Conservation (phyloP, 1,284 basidiomycete genomes). For the Leccinum cinnamomeum region DNA sequence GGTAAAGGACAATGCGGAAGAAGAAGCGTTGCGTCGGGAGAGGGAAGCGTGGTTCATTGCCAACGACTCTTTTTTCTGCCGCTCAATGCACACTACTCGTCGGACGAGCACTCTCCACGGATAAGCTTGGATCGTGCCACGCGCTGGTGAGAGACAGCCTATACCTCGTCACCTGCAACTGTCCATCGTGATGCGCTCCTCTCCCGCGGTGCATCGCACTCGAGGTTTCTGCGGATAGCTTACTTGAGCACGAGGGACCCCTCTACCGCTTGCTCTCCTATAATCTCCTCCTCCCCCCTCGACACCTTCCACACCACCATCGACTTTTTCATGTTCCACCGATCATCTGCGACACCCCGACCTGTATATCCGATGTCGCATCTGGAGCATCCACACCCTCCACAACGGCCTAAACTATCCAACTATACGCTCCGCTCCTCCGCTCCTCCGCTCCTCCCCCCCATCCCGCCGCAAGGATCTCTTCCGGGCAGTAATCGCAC, state of each 20-base stretch:
- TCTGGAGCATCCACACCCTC: constrained; percentile 15
- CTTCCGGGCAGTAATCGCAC: constrained; percentile 26
- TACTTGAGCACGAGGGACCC: constrained; percentile 15
- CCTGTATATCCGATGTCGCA: constrained; percentile 13
- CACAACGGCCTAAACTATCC: constrained; percentile 33
- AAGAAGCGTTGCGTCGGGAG: constrained; percentile 28
- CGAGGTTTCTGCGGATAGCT: constrained; percentile 29
- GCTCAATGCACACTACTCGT: constrained; percentile 1
- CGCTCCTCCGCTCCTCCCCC: neutral
- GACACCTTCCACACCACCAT: too few relatives aligned
- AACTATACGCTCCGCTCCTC: constrained; percentile 17
- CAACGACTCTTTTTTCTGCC: too few relatives aligned
- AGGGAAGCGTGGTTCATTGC: too few relatives aligned
- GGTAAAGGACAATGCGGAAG: constrained; percentile 18
- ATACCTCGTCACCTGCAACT: constrained; percentile 3
- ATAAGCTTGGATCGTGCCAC: neutral
- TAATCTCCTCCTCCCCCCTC: neutral
- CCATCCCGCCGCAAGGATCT: constrained; percentile 28
- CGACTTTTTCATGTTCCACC: constrained; percentile 3
- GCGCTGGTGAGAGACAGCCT: constrained; percentile 7
- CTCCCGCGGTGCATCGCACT: constrained; percentile 30
- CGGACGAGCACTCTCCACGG: constrained; percentile 7
- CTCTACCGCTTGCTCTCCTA: neutral
- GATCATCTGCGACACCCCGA: constrained; percentile 2
- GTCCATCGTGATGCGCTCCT: constrained; percentile 22